These are phyloP conservation scores for Lichtheimia ramosa DNA, from an alignment of 371 early-diverging fungal species.

Conservation along the genomic window DNA sequence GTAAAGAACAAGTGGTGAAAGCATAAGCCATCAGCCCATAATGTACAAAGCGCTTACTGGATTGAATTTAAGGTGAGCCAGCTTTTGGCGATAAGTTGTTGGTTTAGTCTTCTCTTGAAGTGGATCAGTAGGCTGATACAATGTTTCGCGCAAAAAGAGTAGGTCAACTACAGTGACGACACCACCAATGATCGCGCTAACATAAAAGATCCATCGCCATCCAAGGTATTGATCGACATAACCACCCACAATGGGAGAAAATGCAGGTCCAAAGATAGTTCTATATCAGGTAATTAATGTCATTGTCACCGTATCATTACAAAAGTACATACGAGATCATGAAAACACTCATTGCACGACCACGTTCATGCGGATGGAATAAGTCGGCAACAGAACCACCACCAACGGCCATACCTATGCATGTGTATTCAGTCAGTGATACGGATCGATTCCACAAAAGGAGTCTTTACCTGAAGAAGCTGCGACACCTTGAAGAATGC, in stretches of 20 bases:
- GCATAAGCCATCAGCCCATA: neutral
- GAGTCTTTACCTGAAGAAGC: constrained; percentile 27
- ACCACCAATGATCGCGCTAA: constrained; percentile 52
- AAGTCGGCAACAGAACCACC: constrained; percentile 44
- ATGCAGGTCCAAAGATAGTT: constrained; percentile 51
- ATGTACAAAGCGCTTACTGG: constrained; percentile 26
- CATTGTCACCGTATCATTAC: neutral
- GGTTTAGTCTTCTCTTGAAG: neutral
- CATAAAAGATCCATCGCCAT: constrained; percentile 62
- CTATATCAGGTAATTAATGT: constrained; percentile 16
- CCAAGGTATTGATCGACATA: constrained; percentile 50
- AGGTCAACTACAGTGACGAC: constrained; percentile 34
- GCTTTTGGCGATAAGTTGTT: neutral
- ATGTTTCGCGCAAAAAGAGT: constrained; percentile 55
- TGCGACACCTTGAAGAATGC: constrained; percentile 38
- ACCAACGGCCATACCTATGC: constrained; percentile 30
- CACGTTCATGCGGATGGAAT: constrained; percentile 36
- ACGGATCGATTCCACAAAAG: too few relatives aligned
- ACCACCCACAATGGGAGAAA: constrained; percentile 59
- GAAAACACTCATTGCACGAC: constrained; percentile 40
- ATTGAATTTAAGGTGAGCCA: constrained; percentile 29
- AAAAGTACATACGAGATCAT: constrained; percentile 27
- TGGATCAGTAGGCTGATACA: constrained; percentile 16
- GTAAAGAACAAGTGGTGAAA: too few relatives aligned
- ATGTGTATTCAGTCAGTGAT: too few relatives aligned